Conservation (phyloP, 805 yeast species). For the Ogataea nitratoaversa region DNA sequence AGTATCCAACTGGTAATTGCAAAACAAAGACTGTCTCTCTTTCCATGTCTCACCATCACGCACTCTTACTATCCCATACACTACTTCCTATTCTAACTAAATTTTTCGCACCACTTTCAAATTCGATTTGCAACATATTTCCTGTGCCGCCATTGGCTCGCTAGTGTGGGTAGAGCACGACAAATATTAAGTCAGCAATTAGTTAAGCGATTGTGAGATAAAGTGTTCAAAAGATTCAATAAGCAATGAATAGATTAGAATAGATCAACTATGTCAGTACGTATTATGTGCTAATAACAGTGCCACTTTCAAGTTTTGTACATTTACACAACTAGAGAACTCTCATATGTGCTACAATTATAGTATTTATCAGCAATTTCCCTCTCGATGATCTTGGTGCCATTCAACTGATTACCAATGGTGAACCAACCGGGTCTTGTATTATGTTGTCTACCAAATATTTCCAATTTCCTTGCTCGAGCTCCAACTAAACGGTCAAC, state of each 20-base stretch:
- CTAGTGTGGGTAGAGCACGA: neutral
- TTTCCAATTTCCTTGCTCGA: conserved; percentile 74
- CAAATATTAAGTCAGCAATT: too few species aligned
- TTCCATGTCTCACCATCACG: neutral
- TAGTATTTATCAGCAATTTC: conserved; percentile 38
- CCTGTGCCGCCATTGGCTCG: neutral
- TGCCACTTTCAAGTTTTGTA: too few species aligned
- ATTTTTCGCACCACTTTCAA: conserved; percentile 4
- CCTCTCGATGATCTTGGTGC: conserved; percentile 52
- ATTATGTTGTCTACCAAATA: conserved; percentile 86
- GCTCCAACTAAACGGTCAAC: conserved; percentile 81
- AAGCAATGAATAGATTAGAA: too few species aligned
- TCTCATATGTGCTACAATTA: conserved; percentile 2
- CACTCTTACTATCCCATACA: neutral
- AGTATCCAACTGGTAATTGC: neutral
- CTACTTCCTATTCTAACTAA: neutral
- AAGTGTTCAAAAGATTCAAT: too few species aligned
- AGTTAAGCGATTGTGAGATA: too few species aligned
- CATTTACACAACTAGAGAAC: neutral
- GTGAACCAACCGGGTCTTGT: conserved; percentile 87
- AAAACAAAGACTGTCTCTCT: neutral
- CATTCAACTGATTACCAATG: conserved; percentile 73
- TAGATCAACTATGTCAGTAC: too few species aligned
- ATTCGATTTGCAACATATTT: neutral
- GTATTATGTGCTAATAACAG: too few species aligned